Base-by-base conservation (phyloP, 179 eudicot genomes). In the Spergularia azorica region DNA sequence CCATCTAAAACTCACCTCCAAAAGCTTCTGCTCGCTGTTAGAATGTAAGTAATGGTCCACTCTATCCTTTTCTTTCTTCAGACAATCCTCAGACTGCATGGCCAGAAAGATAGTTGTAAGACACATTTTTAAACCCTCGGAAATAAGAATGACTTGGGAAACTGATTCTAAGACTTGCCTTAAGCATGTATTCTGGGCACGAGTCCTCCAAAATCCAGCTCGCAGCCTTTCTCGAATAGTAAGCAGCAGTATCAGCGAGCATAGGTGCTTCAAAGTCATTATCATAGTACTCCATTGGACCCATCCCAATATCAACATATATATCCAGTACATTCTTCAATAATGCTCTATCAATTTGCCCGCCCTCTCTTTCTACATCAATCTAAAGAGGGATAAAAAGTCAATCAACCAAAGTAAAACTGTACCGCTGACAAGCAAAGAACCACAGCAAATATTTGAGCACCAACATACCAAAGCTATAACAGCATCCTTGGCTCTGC, bases 171-270 rank as follows among this genome's bases (percentile, higher is more conserved):
- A 50, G 74, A 60, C 57, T 55, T 68, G 81, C 96, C 88, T 90
- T 91, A 80, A 90, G 65, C 92, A 91, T 89, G 75, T 91, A 91
- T 67, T 90, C 96, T 5, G 93, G 92, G 81, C 90, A 91, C 13
- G 92, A 90, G 77, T 89, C 92, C 74, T 88, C 90, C 26, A 82
- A 67, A 59, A 91, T 91, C 96, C 96, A 91, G 71, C 77, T 86
- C 41, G 90, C 86, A 74, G 96, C 92, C 74, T 91, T 91, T 26
- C 90, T 79, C 62, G 96, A 91, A 81, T 91, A 90, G 79, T 90
- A 91, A 16, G 88, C 82, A 70, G 90, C 87, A 48, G 96, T 79
- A 79, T 88, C 94, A 9, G 79, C 78, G 58, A 91, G 90, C 89
- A 91, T 67, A n/a, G 71, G 76, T 6, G 58, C 81, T 72, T 91